phyloP scores from a whole-genome alignment of 2,329 filamentous ascomycete genomes.

The Alternaria arbusti region DNA sequence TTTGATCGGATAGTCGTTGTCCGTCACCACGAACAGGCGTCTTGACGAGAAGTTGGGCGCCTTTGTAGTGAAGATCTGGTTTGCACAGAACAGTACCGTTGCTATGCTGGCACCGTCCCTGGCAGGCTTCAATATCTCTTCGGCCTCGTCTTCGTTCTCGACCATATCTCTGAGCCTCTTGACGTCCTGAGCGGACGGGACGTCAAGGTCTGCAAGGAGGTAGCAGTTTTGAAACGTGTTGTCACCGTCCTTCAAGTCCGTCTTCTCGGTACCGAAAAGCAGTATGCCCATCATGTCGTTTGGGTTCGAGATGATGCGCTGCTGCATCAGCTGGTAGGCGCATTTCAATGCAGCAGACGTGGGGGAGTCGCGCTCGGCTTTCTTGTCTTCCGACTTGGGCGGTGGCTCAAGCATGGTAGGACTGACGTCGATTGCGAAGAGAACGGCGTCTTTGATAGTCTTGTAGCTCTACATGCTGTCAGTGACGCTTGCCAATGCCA shows the following conservation, averaged over 20 bases:
- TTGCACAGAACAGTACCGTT: conserved; percentile 91
- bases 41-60: conserved; percentile 93
- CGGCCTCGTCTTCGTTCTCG: conserved; percentile 76
- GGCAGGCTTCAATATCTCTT: conserved; percentile 72
- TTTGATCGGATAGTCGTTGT: conserved; percentile 81
- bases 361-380: conserved; percentile 78
- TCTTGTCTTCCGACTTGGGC: conserved; percentile 67
- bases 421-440: conserved; percentile 93
- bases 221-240: conserved; percentile 88
- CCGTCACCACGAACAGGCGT: conserved; percentile 93
- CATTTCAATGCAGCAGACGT: conserved; percentile 88
- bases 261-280: conserved; percentile 86
- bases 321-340: conserved; percentile 94
- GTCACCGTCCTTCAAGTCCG: conserved; percentile 55
- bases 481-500: conserved; percentile 5
- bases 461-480: conserved; percentile 71
- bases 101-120: conserved; percentile 78
- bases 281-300: conserved; percentile 97
- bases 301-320: conserved; percentile 95
- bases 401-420: conserved; percentile 80
- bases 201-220: conserved; percentile 83
- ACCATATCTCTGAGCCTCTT: conserved; percentile 77
- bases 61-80: conserved; percentile 94
- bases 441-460: conserved; percentile 93
- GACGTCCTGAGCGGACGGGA: conserved; percentile 87